Base-by-base conservation (phyloP, 305 asterid genomes). In the Rubia balearica region DNA sequence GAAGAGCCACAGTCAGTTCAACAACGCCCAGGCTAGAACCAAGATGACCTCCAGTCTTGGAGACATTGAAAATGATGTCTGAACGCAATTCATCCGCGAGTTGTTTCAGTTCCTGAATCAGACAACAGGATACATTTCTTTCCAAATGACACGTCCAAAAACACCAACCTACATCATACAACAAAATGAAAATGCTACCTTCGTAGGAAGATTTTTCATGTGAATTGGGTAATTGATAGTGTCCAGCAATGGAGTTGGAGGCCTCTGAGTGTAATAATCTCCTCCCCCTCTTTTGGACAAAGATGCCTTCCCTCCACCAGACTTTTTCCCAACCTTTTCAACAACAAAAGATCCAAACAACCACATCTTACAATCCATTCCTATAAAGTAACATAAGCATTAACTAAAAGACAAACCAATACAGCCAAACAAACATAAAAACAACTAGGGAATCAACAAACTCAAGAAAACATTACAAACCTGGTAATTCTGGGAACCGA, bases 11-110 rank as follows among this genome's bases (percentile, higher is more conserved):
- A 1, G 97, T 93, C 9, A 93, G 91, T 87, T 93, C 98, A 69
- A 91, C 83, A 64, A 93, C 98, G 53, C 98, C 98, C 3, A 93
- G 96, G 81, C 92, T 93, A 1, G 98, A 93, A 53, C 97, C 98
- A 67, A 93, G 95, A 82, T 93, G 98, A 5, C 98, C 98, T 46
- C 98, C 98, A 0, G 98, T 93, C 71, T 89, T 93, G 6, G 98
- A 93, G 80, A 93, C 98, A 67, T 91, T 93, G 82, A 93, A 93
- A 59, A 93, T 91, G 27, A 91, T 92, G 73, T 93, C 97, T 0
- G 97, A 93, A 7, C 98, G 84, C 36, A 91, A 78, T 59, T 93
- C 98, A 49, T 88, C 94, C 0, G 96, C 95, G 14, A 93, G 96
- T 80, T 93, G 98, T 69, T 86, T 89, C 84, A 93, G 78, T 83